Percentiles rank a stretch among this genome's conserved stretches.
Conservation (phyloP, 2,329 filamentous ascomycete genomes). For the Hypocrella siamensis region DNA sequence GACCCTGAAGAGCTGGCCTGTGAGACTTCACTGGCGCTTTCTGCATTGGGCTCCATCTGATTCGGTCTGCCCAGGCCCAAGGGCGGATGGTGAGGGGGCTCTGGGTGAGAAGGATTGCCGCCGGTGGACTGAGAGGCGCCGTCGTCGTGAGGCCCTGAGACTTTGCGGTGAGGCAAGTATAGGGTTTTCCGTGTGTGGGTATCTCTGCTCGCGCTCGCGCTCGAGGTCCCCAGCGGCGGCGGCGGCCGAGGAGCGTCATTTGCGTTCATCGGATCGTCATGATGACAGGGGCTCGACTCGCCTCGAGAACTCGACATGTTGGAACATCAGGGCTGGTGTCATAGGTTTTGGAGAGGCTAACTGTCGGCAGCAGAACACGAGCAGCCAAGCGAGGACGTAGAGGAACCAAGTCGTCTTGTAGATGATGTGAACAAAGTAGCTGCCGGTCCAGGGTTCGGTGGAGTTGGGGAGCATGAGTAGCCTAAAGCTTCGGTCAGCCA, state of each 20-base stretch:
- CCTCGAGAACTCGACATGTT: constrained; percentile 18
- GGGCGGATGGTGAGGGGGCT: too few species aligned
- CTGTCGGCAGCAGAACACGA: not conserved
- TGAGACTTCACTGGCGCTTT: too few species aligned
- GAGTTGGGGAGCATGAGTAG: too few species aligned
- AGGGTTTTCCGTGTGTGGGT: not conserved
- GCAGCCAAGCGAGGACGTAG: too few species aligned
- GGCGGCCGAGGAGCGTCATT: not conserved
- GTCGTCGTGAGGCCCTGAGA: not conserved
- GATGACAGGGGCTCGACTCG: constrained; percentile 9
- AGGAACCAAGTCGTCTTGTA: too few species aligned
- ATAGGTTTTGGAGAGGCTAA: not conserved
- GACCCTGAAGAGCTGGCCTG: too few species aligned
- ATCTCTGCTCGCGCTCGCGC: not conserved
- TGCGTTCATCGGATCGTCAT: constrained; percentile 1
- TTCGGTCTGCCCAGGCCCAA: too few species aligned
- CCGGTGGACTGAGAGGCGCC: not conserved
- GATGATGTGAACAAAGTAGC: too few species aligned
- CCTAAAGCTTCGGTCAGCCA: too few species aligned
- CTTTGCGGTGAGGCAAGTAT: not conserved
- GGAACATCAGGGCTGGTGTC: constrained; percentile 8
- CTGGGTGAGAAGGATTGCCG: too few species aligned
- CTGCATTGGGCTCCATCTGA: too few species aligned
- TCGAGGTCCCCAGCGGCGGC: not conserved
- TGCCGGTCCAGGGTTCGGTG: too few species aligned